Base-by-base conservation (phyloP, 768 basidiomycete genomes). In the Macrocybe gigantea region DNA sequence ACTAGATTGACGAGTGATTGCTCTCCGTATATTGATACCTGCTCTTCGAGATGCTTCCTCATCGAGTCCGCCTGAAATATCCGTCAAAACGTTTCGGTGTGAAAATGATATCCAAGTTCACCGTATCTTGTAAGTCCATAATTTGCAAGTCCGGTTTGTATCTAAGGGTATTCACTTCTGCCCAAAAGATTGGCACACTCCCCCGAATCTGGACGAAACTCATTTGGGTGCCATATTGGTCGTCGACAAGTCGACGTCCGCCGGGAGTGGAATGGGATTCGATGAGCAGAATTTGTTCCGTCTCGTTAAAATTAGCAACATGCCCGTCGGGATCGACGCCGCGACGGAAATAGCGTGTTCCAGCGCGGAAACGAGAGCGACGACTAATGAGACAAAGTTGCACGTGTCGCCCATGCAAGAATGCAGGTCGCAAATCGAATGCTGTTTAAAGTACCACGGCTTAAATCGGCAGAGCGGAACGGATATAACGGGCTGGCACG, bases 231-330 rank as follows among this genome's bases (percentile, higher is more conserved):
- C 73, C 77, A 47, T 72, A 77, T 7, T 50, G 56, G 38, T 77
- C 77, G 45, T 78, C 78, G 12, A 65, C 56, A 42, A 63, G 60
- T 12, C 64, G 65, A 36, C 65, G 64, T 22, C 66, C 64, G 34
- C 71, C 72, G 22, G 66, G 66, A 31, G 70, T 68, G 36, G 63
- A 60, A 41, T 71, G 73, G 41, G 72, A 74, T 50, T 92, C 88
- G 9, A 94, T 75, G 11, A 95, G 73, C 29, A 95, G 70, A 49
- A 99, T 73, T 63, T 98, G 96, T 61, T 99, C 96, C 5, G 96
- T 95, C 66, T 99, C 96, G 63, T 97, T 96, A 69, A 92, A 98
- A 66, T 99, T 99, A 49, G 93, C 92, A 37, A 90, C 89, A 62
- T 97, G 80, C 2, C 94, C 96, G 7, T 87, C 73, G 13, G 80